These are phyloP conservation scores for Ophiostoma ips DNA, from an alignment of 2,329 filamentous ascomycete species.

Conservation along the genomic window DNA sequence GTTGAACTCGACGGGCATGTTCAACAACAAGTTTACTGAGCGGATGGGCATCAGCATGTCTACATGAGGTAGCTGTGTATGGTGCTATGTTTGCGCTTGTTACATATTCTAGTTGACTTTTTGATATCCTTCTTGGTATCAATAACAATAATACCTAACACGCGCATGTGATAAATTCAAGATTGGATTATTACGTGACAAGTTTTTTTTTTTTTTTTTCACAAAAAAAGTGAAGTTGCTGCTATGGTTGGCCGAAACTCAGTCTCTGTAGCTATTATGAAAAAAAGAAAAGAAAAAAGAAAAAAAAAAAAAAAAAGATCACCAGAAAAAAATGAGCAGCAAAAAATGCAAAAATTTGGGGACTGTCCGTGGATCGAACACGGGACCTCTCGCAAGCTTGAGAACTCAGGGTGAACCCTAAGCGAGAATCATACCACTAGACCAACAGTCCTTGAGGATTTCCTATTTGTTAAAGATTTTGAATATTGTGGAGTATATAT, in stretches of 20 bases:
- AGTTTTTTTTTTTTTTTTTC: no score
- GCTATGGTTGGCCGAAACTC: no score
- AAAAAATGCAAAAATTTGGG: not conserved
- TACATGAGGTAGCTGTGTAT: not conserved
- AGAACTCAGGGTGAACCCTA: slow-evolving; percentile 28
- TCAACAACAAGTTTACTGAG: slow-evolving; percentile 17
- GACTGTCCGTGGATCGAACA: slow-evolving; percentile 4
- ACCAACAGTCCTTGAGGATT: slow-evolving; percentile 18
- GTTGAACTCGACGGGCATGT: slow-evolving; percentile 17
- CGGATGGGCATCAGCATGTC: slow-evolving; percentile 13
- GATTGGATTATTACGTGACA: no score
- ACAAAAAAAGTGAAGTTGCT: no score
- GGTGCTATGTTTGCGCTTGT: not conserved
- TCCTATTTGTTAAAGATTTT: not conserved
- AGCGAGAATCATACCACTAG: slow-evolving; percentile 55
- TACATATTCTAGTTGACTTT: not conserved
- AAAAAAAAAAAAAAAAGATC: not conserved
- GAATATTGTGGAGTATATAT: not conserved
- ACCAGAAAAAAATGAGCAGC: not conserved
- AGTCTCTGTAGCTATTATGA: no score
- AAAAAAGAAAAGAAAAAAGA: not conserved
- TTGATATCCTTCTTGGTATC: no score
- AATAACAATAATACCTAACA: no score
- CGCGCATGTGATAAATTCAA: no score
- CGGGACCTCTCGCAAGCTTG: slow-evolving; percentile 3